A percentile compares a stretch with the other conserved stretches of the same genome.
Conservation (phyloP, 2,329 filamentous ascomycete genomes). For the Sclerotinia borealis region DNA sequence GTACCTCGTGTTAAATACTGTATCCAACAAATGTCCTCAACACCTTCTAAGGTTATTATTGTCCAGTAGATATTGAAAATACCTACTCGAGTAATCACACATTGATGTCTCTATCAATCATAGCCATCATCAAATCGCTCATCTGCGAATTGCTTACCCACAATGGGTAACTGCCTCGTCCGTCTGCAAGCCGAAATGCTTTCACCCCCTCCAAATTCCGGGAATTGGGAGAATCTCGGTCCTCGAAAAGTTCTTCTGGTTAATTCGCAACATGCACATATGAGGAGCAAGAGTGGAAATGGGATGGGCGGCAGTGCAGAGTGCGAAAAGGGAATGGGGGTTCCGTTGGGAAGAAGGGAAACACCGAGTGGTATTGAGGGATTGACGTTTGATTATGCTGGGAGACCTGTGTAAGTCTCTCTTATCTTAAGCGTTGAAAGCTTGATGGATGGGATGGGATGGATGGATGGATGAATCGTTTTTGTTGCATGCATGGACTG, state of each 20-base stretch:
- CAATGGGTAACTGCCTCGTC: neutral
- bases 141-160: neutral
- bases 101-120: neutral
- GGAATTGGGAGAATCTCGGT: neutral
- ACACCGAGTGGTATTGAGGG: neutral
- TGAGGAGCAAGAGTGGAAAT: neutral
- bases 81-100: neutral
- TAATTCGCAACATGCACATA: neutral
- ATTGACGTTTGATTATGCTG: neutral
- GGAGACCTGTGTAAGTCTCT: conserved; percentile 2
- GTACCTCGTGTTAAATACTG: neutral
- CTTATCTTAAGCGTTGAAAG: neutral
- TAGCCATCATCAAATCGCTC: neutral
- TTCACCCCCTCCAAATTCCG: neutral
- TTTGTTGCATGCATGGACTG: neutral
- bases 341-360: neutral
- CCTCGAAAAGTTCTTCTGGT: neutral
- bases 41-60: neutral
- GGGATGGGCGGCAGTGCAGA: rapidly evolving
- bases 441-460: no score
- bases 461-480: neutral
- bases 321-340: neutral
- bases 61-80: neutral
- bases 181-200: neutral
- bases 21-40: neutral